Base-by-base conservation (phyloP, 2,329 filamentous ascomycete species). In the Juglanconis sp. region DNA sequence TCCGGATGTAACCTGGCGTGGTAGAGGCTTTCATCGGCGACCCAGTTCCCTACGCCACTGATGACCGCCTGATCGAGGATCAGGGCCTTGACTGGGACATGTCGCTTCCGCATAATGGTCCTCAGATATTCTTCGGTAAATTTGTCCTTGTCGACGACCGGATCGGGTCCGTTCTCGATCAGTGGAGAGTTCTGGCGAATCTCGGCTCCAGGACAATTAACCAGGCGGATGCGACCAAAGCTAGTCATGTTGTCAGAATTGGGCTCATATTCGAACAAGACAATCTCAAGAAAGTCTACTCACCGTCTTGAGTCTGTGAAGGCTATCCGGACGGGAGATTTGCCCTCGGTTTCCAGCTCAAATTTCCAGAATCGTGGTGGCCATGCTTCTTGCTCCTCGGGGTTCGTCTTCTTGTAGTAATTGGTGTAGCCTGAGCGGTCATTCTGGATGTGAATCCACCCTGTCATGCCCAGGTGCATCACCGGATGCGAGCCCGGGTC, bases 41-140 rank as follows among this genome's bases (percentile, higher is more conserved):
- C 94, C 94, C 94, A 99, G 71, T 98, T 98, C 0, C 95, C 95
- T 64, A 99, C 91, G 7, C 95, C 95, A 68, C 90, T 95, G 63
- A 98, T 90, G 71, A 90, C 90, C 17, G 86, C 82, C 74, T 99
- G 95, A 70, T 98, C 91, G 3, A 98, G 81, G 11, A 99, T 78
- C 24, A 97, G 79, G 0, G 92, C 91, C 72, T 98, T 98, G 65
- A 98, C 84, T 0, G 94, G 93, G 0, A 97, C 90, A 68, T 86
- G 91, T 57, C 94, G 92, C 60, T 82, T 85, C 53, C 76, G 79
- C 77, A 97, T 80, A 72, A 91, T 90, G 58, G 80, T 74, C n/a
- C 73, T 76, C 17, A 99, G 74, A 82, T 91, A 98, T 0, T 86
- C 82, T 57, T 89, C 82, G 0, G 91, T 96, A 64, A 98, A 84